These are phyloP conservation scores for Lepidium didymum DNA, from an alignment of 345 rosid species.

Conservation along the genomic window DNA sequence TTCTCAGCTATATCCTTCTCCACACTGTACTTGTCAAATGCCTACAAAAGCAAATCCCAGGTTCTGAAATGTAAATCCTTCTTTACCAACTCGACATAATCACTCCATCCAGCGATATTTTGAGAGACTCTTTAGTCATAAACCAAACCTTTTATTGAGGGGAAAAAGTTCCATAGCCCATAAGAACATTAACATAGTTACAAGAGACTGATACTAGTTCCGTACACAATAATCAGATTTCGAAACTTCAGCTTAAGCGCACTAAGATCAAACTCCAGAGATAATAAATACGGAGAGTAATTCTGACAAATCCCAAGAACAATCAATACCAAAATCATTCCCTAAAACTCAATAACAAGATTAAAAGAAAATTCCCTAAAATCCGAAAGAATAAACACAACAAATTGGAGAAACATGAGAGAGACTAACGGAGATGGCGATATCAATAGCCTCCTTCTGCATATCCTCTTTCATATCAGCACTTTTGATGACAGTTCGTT, in stretches of 20 bases:
- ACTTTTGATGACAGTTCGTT: conserved; percentile 68
- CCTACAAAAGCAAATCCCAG: conserved; percentile 39
- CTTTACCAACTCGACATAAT: background rate
- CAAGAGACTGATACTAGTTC: conserved; percentile 9
- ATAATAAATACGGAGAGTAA: background rate
- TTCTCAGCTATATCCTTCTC: conserved; percentile 98
- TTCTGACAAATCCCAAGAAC: background rate
- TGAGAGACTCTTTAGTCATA: background rate
- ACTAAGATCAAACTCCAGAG: background rate
- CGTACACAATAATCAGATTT: conserved; percentile 4
- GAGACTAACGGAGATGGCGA: conserved; percentile 59
- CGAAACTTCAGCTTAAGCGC: background rate
- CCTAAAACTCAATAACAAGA: conserved; percentile 6
- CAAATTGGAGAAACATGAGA: background rate
- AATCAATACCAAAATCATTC: background rate
- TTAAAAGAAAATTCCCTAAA: conserved; percentile 15
- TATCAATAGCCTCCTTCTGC: conserved; percentile 87
- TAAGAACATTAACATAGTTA: background rate
- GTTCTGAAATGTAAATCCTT: background rate
- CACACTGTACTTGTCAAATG: conserved; percentile 67
- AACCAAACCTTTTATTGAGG: background rate
- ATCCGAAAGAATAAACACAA: conserved; percentile 3
- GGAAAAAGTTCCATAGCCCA: background rate
- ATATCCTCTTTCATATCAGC: conserved; percentile 97
- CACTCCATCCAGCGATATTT: conserved; percentile 1